Conservation (phyloP, 2,329 filamentous ascomycete species). For the Sarocladium oryzae region DNA sequence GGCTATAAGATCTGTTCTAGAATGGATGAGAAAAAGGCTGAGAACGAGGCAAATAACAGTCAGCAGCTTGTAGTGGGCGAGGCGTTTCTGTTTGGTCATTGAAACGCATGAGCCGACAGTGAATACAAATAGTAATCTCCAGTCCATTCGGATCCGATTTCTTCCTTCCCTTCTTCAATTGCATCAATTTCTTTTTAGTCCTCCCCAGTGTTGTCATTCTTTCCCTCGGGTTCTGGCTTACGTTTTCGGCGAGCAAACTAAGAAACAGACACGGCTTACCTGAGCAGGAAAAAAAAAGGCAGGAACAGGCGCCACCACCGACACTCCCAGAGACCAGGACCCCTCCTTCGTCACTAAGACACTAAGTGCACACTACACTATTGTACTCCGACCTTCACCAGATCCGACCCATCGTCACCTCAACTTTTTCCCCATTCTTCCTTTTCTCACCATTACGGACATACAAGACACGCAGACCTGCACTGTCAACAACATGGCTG, state of each 20-base stretch:
- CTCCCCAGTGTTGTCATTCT: background rate
- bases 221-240: background rate
- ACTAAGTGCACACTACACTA: background rate
- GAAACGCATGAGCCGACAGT: too few relatives aligned
- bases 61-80: too few relatives aligned
- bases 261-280: background rate
- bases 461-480: background rate
- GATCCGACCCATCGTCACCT: background rate
- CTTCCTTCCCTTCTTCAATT: too few relatives aligned
- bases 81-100: too few relatives aligned
- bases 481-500: constrained; percentile 47
- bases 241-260: background rate
- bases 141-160: too few relatives aligned
- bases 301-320: background rate
- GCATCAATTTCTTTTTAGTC: too few relatives aligned
- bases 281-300: background rate
- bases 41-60: too few relatives aligned
- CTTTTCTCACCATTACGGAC: constrained; percentile 9
- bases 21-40: too few relatives aligned
- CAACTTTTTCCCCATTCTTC: background rate
- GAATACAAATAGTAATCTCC: too few relatives aligned
- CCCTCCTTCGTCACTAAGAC: background rate
- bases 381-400: background rate
- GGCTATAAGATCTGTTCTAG: too few relatives aligned
- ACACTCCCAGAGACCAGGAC: background rate